Evolutionary conservation across 108 stramenopile species (phyloP), one percentile per base, ranked within the genome.

Genomic region (Cyclotella baltica): DNA sequence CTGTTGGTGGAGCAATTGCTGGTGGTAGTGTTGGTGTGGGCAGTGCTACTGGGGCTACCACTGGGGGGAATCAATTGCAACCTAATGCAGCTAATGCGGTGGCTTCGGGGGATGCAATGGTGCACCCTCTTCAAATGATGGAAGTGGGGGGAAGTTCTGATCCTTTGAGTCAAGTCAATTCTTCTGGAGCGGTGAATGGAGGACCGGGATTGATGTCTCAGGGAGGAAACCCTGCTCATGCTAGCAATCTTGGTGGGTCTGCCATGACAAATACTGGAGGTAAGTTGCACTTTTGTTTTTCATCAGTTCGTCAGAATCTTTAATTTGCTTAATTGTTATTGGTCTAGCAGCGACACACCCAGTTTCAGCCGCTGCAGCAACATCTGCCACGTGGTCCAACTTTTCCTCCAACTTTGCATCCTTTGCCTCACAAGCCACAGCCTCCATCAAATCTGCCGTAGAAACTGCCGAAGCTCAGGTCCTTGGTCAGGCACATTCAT

Each of bases 401-500:
- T 73, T 72, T 37, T 38, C 90, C 0, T 81, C 82, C 22, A 87
- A 76, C 56, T 57, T 88, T 31, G 85, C 79, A 30, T 77, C 82
- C 38, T 84, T 90, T 59, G 88, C 90, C 13, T 79, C 87, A 46
- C 79, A 76, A 15, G 90, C 86, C 6, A 75, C 77, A 8, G 89
- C 87, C 16, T 83, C 83, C 34, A 66, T 75, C 31, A 79, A 78
- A 19, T 73, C 73, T 18, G 70, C 65, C 23, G 72, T 77, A 5
- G 67, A 74, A 47, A 48, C 31, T 66, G 62, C 52, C 53, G 64
- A 73, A 52, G 70, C 61, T 52, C 47, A 40, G 27, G 70, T 73
- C 23, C 67, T 62, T 37, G 34, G 59, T n/a, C 31, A 33, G 31
- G 30, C 31, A 11, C 59, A 59, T 57, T 29, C 53, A n/a, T 61